phyloP scores from a whole-genome alignment of 176 grass and related monocot species.

The Avena insularis region DNA sequence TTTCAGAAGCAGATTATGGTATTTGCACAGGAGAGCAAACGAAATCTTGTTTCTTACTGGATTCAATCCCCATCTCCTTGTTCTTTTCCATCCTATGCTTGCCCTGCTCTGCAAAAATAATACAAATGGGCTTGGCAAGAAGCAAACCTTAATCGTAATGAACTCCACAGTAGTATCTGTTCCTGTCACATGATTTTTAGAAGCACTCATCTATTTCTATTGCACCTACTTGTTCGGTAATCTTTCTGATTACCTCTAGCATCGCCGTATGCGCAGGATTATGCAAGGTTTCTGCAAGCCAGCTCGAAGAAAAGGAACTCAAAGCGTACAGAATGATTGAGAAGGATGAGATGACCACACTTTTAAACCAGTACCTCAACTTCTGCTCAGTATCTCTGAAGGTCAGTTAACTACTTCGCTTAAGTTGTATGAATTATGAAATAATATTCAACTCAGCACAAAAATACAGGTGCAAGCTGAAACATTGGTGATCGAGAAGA shows the following conservation, averaged over 20 bases:
- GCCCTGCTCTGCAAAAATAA: not conserved
- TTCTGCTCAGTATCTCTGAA: conserved; percentile 47
- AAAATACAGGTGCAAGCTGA: conserved; percentile 52
- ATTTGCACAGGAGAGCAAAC: not conserved
- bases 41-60: not conserved
- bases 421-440: not conserved
- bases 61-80: not conserved
- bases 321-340: conserved; percentile 55
- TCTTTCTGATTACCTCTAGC: not conserved
- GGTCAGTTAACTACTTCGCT: not conserved
- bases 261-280: conserved; percentile 23
- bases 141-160: not conserved
- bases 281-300: conserved; percentile 52
- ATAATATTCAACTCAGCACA: conserved; percentile 6
- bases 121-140: not conserved
- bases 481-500: conserved; percentile 61
- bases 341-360: conserved; percentile 53
- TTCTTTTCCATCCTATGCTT: not conserved
- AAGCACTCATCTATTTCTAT: too few species aligned
- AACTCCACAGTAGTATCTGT: not conserved
- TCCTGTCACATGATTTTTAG: not conserved
- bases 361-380: conserved; percentile 49
- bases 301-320: conserved; percentile 64
- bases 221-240: not conserved
- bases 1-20: not conserved